A percentile compares a stretch with the other conserved stretches of the same genome.
Conservation (phyloP, 768 basidiomycete genomes). For the Tricholoma matsutake region DNA sequence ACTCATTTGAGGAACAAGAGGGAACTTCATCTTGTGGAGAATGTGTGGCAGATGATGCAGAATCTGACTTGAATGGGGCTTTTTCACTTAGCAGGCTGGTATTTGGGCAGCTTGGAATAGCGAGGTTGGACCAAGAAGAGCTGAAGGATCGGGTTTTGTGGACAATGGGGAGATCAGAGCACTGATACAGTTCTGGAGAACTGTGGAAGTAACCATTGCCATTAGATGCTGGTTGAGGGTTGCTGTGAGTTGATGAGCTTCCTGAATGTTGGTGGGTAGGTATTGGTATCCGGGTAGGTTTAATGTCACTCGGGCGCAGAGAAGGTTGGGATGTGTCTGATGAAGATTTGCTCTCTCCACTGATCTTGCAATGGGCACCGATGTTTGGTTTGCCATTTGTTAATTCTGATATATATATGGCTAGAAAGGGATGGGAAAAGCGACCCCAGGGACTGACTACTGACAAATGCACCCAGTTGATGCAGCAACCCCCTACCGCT, state of each 20-base stretch:
- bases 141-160: constrained; percentile 25
- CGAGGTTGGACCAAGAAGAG: constrained; percentile 29
- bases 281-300: constrained; percentile 54
- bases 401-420: constrained; percentile 40
- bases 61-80: constrained; percentile 52
- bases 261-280: constrained; percentile 30
- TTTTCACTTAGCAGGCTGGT: constrained; percentile 61
- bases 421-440: no score
- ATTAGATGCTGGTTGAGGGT: constrained; percentile 15
- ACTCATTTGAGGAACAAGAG: constrained; percentile 64
- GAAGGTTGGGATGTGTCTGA: constrained; percentile 25
- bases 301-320: constrained; percentile 40
- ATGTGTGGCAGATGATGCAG: constrained; percentile 42
- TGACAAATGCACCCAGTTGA: no score
- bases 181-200: constrained; percentile 14
- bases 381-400: constrained; percentile 26
- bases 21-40: constrained; percentile 36
- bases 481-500: no score
- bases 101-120: constrained; percentile 34
- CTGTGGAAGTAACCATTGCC: constrained; percentile 18
- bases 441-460: no score
- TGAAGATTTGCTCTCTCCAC: constrained; percentile 32
- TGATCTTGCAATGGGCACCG: constrained; percentile 28
- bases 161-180: constrained; percentile 24
- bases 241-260: constrained; percentile 18